phyloP scores from a whole-genome alignment of 148 eudicot genomes.

The Pouteria glomerata region DNA sequence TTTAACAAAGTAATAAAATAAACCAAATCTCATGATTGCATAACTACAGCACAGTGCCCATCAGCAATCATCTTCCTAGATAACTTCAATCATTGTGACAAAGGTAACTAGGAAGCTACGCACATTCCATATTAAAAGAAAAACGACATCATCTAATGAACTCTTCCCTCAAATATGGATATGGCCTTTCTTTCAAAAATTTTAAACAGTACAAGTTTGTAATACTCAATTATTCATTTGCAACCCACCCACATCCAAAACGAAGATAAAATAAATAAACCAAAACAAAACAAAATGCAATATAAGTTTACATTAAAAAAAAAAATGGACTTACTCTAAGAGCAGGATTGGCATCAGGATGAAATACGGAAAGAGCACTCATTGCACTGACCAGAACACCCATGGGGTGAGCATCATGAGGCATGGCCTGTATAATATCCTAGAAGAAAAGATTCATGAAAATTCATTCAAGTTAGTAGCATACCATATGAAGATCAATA shows the following conservation, averaged over 20 bases:
- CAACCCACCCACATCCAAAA: not conserved
- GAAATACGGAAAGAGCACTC: constrained; percentile 91
- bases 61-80: not conserved
- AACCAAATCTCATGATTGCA: not conserved
- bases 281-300: not conserved
- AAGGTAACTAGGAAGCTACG: no score
- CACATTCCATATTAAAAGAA: no score
- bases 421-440: constrained; percentile 96
- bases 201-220: not conserved
- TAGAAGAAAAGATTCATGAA: constrained; percentile 31
- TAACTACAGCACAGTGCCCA: not conserved
- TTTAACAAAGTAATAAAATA: not conserved
- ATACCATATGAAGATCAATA: not conserved
- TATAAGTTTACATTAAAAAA: not conserved
- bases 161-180: no score
- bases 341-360: constrained; percentile 99
- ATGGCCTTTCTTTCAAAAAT: no score
- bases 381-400: constrained; percentile 95
- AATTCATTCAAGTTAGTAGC: not conserved
- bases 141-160: no score
- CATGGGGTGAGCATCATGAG: constrained; percentile 99
- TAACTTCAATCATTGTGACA: not conserved
- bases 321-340: constrained; percentile 61
- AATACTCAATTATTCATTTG: not conserved
- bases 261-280: not conserved